Percentiles rank a stretch among this genome's conserved stretches.
phyloP scores from a whole-genome alignment of 2,329 filamentous ascomycete genomes.

The Clarireedia hainanense region DNA sequence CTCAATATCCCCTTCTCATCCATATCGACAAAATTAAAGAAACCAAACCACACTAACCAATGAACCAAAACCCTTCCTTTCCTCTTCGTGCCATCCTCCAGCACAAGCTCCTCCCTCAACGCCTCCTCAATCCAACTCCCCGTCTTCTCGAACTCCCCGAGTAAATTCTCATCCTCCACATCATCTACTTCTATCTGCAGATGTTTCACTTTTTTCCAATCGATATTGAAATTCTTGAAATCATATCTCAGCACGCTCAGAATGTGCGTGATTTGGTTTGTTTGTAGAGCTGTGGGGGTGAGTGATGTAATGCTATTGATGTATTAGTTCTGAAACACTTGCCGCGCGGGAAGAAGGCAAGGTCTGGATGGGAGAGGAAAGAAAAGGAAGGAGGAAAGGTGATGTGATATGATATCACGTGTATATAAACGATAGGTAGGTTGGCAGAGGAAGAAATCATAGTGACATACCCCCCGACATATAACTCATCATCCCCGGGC shows the following conservation, averaged over 20 bases:
- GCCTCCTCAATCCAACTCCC: slow-evolving; percentile 79
- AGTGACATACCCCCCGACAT: slow-evolving; percentile 64
- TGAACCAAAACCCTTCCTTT: slow-evolving; percentile 59
- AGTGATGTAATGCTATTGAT: slow-evolving; percentile 63
- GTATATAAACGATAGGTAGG: background rate
- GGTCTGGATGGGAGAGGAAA: background rate
- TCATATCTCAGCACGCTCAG: slow-evolving; percentile 70
- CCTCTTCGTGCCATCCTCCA: slow-evolving; percentile 39
- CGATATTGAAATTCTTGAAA: slow-evolving; percentile 42
- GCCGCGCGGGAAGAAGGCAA: too few relatives aligned
- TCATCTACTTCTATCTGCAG: slow-evolving; percentile 82
- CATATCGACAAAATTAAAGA: slow-evolving; percentile 8
- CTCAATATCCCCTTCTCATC: too few relatives aligned
- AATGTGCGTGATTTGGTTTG: slow-evolving; percentile 78
- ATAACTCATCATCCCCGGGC: slow-evolving; percentile 62
- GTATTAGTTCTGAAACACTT: slow-evolving; percentile 2
- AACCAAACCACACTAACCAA: slow-evolving; percentile 46
- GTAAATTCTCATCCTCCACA: slow-evolving; percentile 77
- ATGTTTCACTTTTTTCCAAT: slow-evolving; percentile 56
- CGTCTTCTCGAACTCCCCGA: slow-evolving; percentile 70
- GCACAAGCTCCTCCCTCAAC: slow-evolving; percentile 45
- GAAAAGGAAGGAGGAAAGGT: slow-evolving; percentile 1
- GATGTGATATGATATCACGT: slow-evolving; percentile 19
- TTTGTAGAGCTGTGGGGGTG: slow-evolving; percentile 59
- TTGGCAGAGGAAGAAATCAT: slow-evolving; percentile 6